Percentiles rank a stretch among this genome's conserved stretches.
These are phyloP conservation scores for Cyclotella distinguenda DNA, from an alignment of 108 stramenopile genomes.

Conservation along the genomic window DNA sequence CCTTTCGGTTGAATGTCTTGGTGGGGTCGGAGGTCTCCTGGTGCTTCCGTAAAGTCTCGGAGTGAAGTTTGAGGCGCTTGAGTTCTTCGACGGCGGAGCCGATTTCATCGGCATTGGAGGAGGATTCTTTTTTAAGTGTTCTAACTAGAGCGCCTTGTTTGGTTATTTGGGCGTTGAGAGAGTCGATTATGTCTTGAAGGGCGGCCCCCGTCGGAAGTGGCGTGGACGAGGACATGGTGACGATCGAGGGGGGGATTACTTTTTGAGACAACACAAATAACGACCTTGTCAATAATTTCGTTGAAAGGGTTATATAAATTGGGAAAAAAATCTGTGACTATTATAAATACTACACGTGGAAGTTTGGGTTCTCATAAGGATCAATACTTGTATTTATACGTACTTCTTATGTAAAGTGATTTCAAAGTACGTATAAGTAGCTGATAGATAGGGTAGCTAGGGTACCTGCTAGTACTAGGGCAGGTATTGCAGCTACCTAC, in stretches of 20 bases:
- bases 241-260: neutral
- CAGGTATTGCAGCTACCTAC: neutral
- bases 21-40: constrained; percentile 50
- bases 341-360: too few species aligned
- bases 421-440: too few species aligned
- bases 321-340: too few species aligned
- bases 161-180: constrained; percentile 82
- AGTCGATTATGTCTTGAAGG: constrained; percentile 81
- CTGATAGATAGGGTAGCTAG: too few species aligned
- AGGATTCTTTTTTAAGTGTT: constrained; percentile 83
- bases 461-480: too few species aligned
- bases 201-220: constrained; percentile 15
- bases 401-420: too few species aligned
- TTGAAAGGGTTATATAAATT: too few species aligned
- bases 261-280: too few species aligned
- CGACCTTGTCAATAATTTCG: too few species aligned
- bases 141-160: constrained; percentile 82
- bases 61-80: constrained; percentile 73
- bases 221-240: constrained; percentile 13
- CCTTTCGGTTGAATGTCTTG: constrained; percentile 77
- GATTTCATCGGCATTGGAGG: constrained; percentile 73
- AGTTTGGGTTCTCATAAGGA: too few species aligned
- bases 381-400: too few species aligned
- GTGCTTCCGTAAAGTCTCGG: constrained; percentile 58
- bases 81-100: constrained; percentile 74